Evolutionary conservation across 306 rosid genomes (phyloP), one percentile per base, ranked within the genome.

Genomic region (Alnus rubra): DNA sequence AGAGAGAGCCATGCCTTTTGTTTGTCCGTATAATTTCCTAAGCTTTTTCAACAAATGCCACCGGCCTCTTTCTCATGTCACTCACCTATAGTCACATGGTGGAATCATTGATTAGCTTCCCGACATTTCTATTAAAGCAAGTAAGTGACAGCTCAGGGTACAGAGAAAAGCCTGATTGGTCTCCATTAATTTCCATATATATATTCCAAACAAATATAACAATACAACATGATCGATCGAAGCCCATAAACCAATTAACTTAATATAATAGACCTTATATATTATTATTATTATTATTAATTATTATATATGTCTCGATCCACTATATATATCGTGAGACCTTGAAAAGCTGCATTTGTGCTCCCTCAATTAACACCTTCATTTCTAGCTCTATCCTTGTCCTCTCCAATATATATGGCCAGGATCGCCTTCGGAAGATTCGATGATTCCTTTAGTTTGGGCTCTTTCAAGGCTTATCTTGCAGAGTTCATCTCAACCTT

Each of bases 401-500:
- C 80, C 60, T 23, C 30, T 83, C 28, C 28, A 23, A 23, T 23
- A 93, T 94, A 23, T 23, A 93, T 94, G 98, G 89, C 89, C n/a
- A 77, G 86, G 79, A 89, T 94, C 74, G 91, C 96, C 68, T 89
- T 92, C 18, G 93, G 98, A 69, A 88, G 94, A 16, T 87, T 84
- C 7, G 88, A 86, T 81, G 98, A 94, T 89, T 86, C 98, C 16
- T 92, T 94, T 77, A 90, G 90, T 69, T 58, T 89, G 10, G 79
- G 76, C 74, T 92, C 98, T 68, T 59, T 88, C 39, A 94, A 84
- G 78, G 94, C 98, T 76, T 94, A 94, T 79, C 53, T 94, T 80
- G 94, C 96, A 39, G 97, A 94, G 91, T 94, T 94, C 92, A 86
- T 90, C 84, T 94, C 97, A 63, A 94, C 98, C 63, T 85, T 94